Base-by-base conservation (phyloP, 2,329 filamentous ascomycete species). In the Cladosporium halotolerans region DNA sequence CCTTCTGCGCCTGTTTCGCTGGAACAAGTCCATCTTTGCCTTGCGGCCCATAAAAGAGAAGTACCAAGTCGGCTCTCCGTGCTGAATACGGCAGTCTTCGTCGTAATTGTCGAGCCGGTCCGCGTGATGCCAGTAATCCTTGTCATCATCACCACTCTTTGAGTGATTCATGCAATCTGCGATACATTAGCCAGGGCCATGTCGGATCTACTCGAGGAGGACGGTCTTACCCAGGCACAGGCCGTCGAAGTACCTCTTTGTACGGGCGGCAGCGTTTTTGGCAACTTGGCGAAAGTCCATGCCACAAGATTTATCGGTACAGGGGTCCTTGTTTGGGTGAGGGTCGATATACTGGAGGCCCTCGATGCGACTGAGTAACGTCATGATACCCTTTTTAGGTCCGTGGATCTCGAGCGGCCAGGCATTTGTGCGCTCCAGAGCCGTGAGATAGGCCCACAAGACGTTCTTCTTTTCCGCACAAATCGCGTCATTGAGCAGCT, bases 61-160 rank as follows among this genome's bases (percentile, higher is more conserved):
- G 46, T 66, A 68, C 65, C 65, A 70, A 1, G 61, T 64, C 19
- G 61, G 55, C 45, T 68, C 51, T 10, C 55, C 56, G 45, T 70
- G 67, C 11, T 44, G 47, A 28, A 66, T 55, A 6, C 66, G 59
- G 40, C 60, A 68, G 1, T 55, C 41, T 5, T 52, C 52, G 42
- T 66, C 64, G 66, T 66, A 69, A 8, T 59, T 46, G 9, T 56
- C 53, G 4, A 54, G 55, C 8, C 36, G 48, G 7, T 48, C 31
- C 46, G 52, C 52, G 14, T 63, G 50, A 6, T 45, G 49, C 62
- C 61, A 66, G 45, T 48, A 38, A n/a, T 48, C 38, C 34, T 31
- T 14, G 38, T 49, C 46, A n/a, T 33, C 10, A 16, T 49, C 28
- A 33, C 10, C 32, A 13, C 9, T 45, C 31, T 34, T 46, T 31